Evolutionary conservation across 208 protist species (phyloP).

Genomic region (Crithidia acanthocephali): DNA sequence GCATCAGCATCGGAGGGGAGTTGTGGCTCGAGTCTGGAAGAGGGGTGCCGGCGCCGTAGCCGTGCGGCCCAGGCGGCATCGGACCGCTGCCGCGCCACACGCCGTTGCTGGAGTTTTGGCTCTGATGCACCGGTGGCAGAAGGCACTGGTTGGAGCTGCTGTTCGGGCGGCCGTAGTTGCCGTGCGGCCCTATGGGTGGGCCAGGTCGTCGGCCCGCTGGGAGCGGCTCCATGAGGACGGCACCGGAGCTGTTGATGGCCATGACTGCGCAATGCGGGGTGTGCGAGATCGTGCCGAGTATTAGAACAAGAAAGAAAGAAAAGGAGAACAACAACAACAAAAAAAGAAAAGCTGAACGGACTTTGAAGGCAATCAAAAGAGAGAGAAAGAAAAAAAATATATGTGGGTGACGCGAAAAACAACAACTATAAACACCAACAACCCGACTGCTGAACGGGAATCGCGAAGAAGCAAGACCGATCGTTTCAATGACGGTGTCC

Average conservation of each 20-base stretch:
- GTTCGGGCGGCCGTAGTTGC: background rate
- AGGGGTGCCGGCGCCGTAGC: background rate
- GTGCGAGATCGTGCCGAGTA: no score
- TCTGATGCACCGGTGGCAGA: constrained; percentile 4
- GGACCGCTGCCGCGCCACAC: background rate
- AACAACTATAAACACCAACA: no score
- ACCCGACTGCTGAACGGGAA: no score
- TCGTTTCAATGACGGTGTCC: no score
- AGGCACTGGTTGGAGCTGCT: background rate
- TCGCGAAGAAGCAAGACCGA: no score
- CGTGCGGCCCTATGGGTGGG: background rate
- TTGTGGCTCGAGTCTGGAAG: background rate
- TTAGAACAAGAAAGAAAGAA: no score
- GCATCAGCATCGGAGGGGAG: background rate
- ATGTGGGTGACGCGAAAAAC: no score
- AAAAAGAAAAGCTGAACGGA: no score
- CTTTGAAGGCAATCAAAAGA: no score
- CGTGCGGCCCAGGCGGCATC: background rate
- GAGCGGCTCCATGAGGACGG: constrained; percentile 1
- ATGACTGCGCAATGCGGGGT: background rate
- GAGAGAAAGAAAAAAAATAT: no score
- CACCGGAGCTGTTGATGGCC: constrained; percentile 16
- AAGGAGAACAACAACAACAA: no score
- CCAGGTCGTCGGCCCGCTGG: background rate
- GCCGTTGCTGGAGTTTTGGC: background rate